Conservation (phyloP, 495 filamentous ascomycete species). For the Lepraria neglecta region DNA sequence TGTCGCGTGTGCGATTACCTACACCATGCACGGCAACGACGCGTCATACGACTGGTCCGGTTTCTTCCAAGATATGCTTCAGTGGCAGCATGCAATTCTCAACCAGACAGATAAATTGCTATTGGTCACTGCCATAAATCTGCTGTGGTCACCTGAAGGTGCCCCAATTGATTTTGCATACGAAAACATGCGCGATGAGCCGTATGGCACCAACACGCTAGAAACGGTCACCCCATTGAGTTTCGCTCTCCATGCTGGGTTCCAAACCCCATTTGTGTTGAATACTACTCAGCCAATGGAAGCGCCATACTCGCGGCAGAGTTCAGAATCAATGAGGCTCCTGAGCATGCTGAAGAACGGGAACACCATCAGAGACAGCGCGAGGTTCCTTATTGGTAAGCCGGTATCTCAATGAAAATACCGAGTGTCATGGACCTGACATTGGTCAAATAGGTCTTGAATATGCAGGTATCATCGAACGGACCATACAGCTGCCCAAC, state of each 20-base stretch:
- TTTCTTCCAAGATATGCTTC: slow-evolving; percentile 12
- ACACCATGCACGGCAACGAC: slow-evolving; percentile 6
- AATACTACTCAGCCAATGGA: no score
- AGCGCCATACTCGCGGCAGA: no score
- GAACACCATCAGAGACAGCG: neutral
- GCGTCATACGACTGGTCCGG: slow-evolving; percentile 8
- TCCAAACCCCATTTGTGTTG: no score
- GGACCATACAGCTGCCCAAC: no score
- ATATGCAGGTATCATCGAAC: slow-evolving; percentile 5
- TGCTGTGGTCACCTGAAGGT: neutral
- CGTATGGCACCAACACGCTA: no score
- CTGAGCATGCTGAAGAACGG: neutral
- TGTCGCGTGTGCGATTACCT: slow-evolving; percentile 10
- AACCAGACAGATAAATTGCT: slow-evolving; percentile 4
- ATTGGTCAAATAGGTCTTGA: neutral
- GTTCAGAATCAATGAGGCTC: neutral
- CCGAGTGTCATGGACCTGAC: neutral
- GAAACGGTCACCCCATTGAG: no score
- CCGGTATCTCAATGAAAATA: no score
- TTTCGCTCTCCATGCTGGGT: no score
- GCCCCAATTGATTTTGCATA: neutral
- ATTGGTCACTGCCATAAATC: neutral
- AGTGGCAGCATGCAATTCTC: slow-evolving; percentile 2
- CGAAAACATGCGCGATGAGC: no score
- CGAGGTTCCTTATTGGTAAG: slow-evolving; percentile 8